Conservation (phyloP, 2,329 filamentous ascomycete species). For the Lasiodiplodia gonubiensis region DNA sequence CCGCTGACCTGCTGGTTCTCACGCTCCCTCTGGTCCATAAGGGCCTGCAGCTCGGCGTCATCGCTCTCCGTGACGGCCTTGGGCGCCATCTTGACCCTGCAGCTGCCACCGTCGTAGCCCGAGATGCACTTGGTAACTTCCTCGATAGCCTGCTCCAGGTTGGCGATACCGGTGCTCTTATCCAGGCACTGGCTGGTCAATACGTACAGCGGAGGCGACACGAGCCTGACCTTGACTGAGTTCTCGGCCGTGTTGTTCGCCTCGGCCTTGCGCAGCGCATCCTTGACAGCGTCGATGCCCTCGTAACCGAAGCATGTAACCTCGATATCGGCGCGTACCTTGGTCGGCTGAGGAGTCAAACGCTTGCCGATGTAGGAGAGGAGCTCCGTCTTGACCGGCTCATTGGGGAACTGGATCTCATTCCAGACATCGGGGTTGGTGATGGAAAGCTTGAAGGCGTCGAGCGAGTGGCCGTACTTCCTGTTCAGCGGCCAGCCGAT, state of each 20-base stretch:
- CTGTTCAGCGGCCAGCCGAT: conserved; percentile 98
- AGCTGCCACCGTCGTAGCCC: conserved; percentile 74
- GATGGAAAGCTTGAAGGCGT: conserved; percentile 99
- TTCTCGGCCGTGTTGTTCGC: conserved; percentile 89
- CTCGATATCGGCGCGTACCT: conserved; percentile 96
- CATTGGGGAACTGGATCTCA: conserved; percentile 85
- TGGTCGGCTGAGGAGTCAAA: conserved; percentile 96
- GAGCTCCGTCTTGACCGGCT: conserved; percentile 84
- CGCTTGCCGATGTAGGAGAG: conserved; percentile 96
- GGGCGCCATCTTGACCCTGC: conserved; percentile 95
- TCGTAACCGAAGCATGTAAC: conserved; percentile 74
- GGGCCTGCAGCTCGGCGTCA: conserved; percentile 91
- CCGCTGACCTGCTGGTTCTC: conserved; percentile 98
- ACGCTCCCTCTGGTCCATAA: conserved; percentile 98
- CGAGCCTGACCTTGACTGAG: conserved; percentile 97
- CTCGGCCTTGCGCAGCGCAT: conserved; percentile 87
- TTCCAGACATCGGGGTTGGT: conserved; percentile 98
- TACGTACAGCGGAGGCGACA: conserved; percentile 97
- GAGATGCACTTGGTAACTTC: conserved; percentile 81
- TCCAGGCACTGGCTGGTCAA: conserved; percentile 94
- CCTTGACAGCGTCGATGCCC: conserved; percentile 97
- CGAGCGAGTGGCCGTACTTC: conserved; percentile 94
- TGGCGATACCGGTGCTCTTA: conserved; percentile 83
- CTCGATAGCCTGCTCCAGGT: conserved; percentile 86
- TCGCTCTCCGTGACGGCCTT: conserved; percentile 99